Conservation (phyloP, 2,329 filamentous ascomycete species). For the Botrytis byssoidea region DNA sequence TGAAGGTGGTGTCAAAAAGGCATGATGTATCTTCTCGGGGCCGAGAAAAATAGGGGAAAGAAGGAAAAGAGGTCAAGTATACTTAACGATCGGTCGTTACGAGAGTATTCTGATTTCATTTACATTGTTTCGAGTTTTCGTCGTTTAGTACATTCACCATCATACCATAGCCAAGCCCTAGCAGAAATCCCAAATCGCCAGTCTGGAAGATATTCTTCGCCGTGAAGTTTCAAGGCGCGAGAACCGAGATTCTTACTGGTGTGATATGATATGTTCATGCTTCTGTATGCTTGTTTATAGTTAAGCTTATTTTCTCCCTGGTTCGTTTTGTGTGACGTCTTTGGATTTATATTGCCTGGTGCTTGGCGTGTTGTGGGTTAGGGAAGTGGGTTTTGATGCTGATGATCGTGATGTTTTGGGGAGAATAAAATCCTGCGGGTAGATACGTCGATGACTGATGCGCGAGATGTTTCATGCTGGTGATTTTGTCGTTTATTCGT, state of each 20-base stretch:
- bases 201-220: neutral
- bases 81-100: neutral
- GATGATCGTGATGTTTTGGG: no score
- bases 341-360: neutral
- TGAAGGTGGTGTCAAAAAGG: neutral
- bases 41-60: neutral
- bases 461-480: neutral
- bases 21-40: neutral
- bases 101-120: neutral
- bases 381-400: neutral
- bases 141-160: no score
- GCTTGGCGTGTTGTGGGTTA: neutral
- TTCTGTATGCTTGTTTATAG: neutral
- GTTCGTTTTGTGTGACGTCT: neutral
- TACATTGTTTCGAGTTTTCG: accelerated
- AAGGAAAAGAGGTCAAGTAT: neutral
- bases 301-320: neutral
- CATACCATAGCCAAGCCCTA: no score
- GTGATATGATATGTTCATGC: neutral
- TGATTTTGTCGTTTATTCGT: neutral
- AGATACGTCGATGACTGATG: neutral
- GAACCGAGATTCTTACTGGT: neutral
- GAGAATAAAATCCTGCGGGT: neutral
- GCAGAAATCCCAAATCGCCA: neutral
- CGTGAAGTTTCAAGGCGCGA: neutral